Evolutionary conservation across 164 flowering plant genomes (phyloP).

Genomic region (Annona cherimola): DNA sequence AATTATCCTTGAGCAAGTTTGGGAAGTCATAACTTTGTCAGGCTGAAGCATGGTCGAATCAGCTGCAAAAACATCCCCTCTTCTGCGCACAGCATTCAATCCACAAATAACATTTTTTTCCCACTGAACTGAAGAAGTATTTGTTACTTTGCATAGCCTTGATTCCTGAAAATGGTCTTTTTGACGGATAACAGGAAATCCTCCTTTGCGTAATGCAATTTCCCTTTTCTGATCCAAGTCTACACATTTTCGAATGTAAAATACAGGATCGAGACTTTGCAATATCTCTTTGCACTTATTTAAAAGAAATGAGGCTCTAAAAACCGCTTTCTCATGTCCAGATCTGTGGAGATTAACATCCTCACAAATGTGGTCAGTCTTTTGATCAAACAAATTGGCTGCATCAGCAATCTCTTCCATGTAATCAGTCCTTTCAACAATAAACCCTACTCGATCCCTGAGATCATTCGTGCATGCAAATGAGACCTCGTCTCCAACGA

Average conservation of each 20-base stretch:
- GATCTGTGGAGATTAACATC: constrained; percentile 3
- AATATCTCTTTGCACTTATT: constrained; percentile 47
- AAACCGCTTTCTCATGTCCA: constrained; percentile 15
- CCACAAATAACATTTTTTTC: neutral
- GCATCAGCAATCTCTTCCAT: constrained; percentile 29
- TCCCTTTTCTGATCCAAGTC: constrained; percentile 5
- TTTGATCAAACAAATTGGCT: constrained; percentile 23
- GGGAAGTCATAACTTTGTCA: constrained; percentile 3
- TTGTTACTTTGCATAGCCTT: neutral
- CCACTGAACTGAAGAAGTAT: neutral
- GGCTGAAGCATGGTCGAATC: neutral
- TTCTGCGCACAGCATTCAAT: constrained; percentile 8
- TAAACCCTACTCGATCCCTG: constrained; percentile 39
- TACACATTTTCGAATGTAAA: constrained; percentile 21
- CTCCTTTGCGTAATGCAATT: neutral
- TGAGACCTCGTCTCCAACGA: constrained; percentile 58
- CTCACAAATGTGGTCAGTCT: neutral
- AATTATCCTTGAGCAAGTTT: neutral
- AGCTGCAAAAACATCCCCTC: neutral
- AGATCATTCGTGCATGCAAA: constrained; percentile 35
- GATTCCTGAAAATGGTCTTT: neutral
- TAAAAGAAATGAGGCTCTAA: constrained; percentile 32
- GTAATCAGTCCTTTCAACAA: constrained; percentile 39
- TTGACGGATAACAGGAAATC: neutral
- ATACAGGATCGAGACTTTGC: constrained; percentile 49